Conservation (phyloP, 768 basidiomycete species). For the Psilocybe sp. region DNA sequence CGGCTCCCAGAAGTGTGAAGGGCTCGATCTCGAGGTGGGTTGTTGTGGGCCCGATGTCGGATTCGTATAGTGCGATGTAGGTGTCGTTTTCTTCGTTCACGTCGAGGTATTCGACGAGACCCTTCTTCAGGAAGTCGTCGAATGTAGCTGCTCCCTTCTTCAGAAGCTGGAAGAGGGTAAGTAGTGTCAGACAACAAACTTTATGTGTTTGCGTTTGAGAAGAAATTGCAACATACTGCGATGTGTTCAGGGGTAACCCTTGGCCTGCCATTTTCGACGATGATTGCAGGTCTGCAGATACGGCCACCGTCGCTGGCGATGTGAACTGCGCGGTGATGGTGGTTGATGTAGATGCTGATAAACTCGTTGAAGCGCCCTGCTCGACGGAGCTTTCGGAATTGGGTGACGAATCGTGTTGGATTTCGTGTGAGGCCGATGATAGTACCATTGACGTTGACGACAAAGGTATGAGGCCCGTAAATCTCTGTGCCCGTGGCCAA, state of each 20-base stretch:
- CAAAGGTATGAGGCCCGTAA: constrained; percentile 87
- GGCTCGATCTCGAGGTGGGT: constrained; percentile 99
- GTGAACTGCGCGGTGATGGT: constrained; percentile 92
- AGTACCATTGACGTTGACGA: constrained; percentile 96
- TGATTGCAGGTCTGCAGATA: constrained; percentile 96
- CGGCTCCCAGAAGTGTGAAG: constrained; percentile 95
- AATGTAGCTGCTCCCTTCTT: constrained; percentile 79
- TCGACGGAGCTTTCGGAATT: constrained; percentile 90
- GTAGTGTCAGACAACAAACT: neutral
- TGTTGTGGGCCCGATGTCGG: constrained; percentile 74
- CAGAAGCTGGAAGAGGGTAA: constrained; percentile 51
- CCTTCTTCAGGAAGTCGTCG: constrained; percentile 90
- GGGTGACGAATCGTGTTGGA: constrained; percentile 80
- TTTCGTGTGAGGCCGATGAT: constrained; percentile 91
- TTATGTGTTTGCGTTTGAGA: neutral
- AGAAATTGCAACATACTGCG: constrained; percentile 41
- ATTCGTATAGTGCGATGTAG: constrained; percentile 91
- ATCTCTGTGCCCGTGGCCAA: constrained; percentile 93
- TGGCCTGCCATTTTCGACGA: constrained; percentile 80
- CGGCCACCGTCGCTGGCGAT: constrained; percentile 97
- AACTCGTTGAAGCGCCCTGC: constrained; percentile 94
- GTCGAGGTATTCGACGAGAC: constrained; percentile 96
- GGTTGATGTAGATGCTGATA: constrained; percentile 93
- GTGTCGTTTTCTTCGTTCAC: constrained; percentile 99
- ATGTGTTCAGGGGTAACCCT: constrained; percentile 82